Conservation (phyloP, 2,329 filamentous ascomycete genomes). For the Chlorencoelia australis region DNA sequence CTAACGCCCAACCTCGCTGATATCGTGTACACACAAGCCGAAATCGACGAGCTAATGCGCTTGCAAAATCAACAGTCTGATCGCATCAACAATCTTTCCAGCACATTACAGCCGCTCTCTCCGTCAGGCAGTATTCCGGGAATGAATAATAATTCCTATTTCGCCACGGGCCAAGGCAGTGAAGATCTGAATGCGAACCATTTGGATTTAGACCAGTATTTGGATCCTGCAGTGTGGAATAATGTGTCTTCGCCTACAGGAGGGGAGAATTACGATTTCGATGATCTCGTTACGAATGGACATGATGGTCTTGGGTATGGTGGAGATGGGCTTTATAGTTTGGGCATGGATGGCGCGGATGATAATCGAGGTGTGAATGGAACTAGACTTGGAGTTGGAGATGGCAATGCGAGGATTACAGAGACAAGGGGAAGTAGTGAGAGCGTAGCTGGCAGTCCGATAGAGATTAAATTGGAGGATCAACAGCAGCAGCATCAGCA, state of each 20-base stretch:
- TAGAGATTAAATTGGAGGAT: no score
- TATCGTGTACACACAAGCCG: conserved; percentile 58
- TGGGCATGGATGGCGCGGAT: conserved; percentile 22
- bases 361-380: conserved; percentile 6
- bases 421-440: conserved; percentile 16
- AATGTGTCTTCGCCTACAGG: conserved; percentile 20
- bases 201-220: conserved; percentile 42
- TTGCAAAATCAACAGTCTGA: conserved; percentile 71
- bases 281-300: conserved; percentile 12
- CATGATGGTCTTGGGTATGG: background rate
- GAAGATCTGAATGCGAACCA: conserved; percentile 30
- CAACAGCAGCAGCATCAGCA: no score
- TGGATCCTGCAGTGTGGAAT: conserved; percentile 34
- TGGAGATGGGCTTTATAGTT: conserved; percentile 21
- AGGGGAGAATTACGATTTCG: conserved; percentile 13
- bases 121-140: conserved; percentile 72
- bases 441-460: no score
- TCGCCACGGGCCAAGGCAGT: conserved; percentile 21
- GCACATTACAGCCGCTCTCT: conserved; percentile 67
- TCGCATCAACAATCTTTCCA: conserved; percentile 65
- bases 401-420: conserved; percentile 8
- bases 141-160: conserved; percentile 35
- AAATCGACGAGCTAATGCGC: conserved; percentile 69
- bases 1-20: conserved; percentile 44
- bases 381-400: background rate